These are phyloP conservation scores for Calonectria pteridis DNA, from an alignment of 2,329 filamentous ascomycete genomes.

Conservation along the genomic window DNA sequence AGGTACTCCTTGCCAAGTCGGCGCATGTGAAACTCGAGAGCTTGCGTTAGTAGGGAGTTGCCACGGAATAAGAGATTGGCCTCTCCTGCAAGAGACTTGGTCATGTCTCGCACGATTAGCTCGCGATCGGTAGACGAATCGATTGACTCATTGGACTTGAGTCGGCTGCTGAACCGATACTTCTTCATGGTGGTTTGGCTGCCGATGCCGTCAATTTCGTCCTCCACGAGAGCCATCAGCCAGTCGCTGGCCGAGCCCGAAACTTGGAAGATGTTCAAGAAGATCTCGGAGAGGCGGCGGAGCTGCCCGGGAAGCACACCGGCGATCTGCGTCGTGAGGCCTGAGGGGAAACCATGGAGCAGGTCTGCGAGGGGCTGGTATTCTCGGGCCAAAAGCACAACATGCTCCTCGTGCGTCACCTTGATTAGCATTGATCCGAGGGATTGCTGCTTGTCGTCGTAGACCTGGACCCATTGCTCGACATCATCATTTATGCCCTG, in stretches of 20 bases:
- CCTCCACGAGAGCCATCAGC: conserved; percentile 93
- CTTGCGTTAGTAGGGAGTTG: conserved; percentile 93
- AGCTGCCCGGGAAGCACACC: conserved; percentile 82
- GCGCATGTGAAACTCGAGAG: conserved; percentile 95
- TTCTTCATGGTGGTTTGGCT: conserved; percentile 83
- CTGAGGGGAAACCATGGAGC: conserved; percentile 85
- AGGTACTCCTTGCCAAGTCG: conserved; percentile 93
- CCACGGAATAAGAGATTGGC: conserved; percentile 96
- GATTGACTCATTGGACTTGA: conserved; percentile 78
- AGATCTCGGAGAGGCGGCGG: conserved; percentile 83
- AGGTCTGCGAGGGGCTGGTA: conserved; percentile 87
- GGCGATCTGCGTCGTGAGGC: conserved; percentile 87
- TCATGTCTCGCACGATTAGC: conserved; percentile 80
- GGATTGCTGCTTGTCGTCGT: conserved; percentile 80
- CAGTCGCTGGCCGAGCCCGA: conserved; percentile 87
- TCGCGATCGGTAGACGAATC: conserved; percentile 75
- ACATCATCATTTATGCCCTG: conserved; percentile 81
- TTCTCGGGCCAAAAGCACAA: conserved; percentile 87
- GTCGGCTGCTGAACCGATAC: conserved; percentile 77
- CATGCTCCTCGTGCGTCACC: conserved; percentile 86
- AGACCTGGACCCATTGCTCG: conserved; percentile 89
- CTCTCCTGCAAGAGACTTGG: conserved; percentile 84
- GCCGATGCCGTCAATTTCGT: conserved; percentile 94
- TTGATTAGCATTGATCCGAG: conserved; percentile 89
- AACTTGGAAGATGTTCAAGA: conserved; percentile 96